Conservation (phyloP, 169 alveolate genomes). For the Eimeria necatrix region DNA sequence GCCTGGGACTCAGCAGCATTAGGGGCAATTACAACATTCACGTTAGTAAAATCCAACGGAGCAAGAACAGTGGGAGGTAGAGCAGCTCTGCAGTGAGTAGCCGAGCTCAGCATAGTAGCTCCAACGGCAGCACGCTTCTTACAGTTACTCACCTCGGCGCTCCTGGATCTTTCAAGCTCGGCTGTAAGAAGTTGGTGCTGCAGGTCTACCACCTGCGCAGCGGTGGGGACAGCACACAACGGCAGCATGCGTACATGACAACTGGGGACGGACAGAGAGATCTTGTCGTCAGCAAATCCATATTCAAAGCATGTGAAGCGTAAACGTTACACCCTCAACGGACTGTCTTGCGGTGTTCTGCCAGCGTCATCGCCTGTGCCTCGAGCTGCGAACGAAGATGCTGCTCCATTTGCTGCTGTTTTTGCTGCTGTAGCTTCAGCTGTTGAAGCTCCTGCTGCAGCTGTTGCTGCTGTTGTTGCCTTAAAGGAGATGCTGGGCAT, state of each 20-base stretch:
- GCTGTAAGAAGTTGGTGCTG: background rate
- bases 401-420: constrained; percentile 42
- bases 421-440: constrained; percentile 18
- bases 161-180: background rate
- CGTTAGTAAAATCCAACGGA: too few species aligned
- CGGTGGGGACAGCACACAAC: constrained; percentile 18
- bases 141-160: background rate
- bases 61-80: too few species aligned
- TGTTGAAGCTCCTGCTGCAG: background rate
- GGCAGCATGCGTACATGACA: background rate
- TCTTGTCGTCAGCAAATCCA: background rate
- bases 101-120: background rate
- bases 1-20: background rate
- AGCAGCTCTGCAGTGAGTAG: constrained; percentile 8
- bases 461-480: constrained; percentile 21
- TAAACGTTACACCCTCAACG: background rate
- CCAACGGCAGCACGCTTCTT: background rate
- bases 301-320: background rate
- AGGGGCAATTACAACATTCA: background rate
- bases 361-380: constrained; percentile 31
- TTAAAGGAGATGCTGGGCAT: background rate
- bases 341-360: constrained; percentile 61
- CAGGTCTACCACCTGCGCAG: constrained; percentile 5
- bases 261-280: background rate
- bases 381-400: constrained; percentile 48